These are phyloP conservation scores for Suillus americanus DNA, from an alignment of 768 basidiomycete species.

Conservation along the genomic window DNA sequence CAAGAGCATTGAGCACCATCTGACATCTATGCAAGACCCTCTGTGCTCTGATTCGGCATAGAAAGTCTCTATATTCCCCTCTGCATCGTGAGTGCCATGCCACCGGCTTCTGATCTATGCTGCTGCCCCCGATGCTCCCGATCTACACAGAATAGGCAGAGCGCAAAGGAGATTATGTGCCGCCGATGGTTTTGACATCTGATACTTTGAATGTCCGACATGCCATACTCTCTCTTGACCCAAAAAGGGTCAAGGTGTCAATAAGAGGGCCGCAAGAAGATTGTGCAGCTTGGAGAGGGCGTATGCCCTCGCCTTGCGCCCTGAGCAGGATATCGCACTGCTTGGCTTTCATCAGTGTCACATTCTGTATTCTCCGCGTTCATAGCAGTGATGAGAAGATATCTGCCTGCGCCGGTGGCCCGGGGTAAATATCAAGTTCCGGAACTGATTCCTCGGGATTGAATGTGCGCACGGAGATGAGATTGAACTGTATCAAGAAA, in stretches of 20 bases:
- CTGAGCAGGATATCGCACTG: slow-evolving; percentile 2
- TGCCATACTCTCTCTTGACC: not conserved
- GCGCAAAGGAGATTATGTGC: slow-evolving; percentile 17
- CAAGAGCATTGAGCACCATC: slow-evolving; percentile 13
- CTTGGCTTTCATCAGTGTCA: slow-evolving; percentile 3
- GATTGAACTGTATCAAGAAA: slow-evolving; percentile 12
- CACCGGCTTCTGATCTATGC: slow-evolving; percentile 1
- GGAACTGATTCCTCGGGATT: slow-evolving; percentile 11
- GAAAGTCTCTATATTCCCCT: slow-evolving; percentile 20
- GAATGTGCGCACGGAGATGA: slow-evolving; percentile 21
- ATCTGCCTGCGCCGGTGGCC: slow-evolving; percentile 12
- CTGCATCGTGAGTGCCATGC: slow-evolving; percentile 20
- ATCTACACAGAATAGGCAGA: slow-evolving; percentile 23
- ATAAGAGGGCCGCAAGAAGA: slow-evolving; percentile 6
- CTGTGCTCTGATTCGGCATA: slow-evolving; percentile 11
- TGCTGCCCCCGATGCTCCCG: slow-evolving; percentile 4
- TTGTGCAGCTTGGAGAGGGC: slow-evolving; percentile 7
- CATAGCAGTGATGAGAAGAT: slow-evolving; percentile 13
- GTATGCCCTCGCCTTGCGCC: slow-evolving; percentile 4
- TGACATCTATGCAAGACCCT: slow-evolving; percentile 13
- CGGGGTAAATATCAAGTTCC: slow-evolving; percentile 9
- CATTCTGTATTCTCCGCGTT: slow-evolving; percentile 11
- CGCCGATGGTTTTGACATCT: slow-evolving; percentile 16
- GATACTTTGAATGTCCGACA: slow-evolving; percentile 13
- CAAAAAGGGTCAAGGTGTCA: not conserved